phyloP scores from a whole-genome alignment of 2,329 filamentous ascomycete genomes.

The Colletotrichum coccodes region DNA sequence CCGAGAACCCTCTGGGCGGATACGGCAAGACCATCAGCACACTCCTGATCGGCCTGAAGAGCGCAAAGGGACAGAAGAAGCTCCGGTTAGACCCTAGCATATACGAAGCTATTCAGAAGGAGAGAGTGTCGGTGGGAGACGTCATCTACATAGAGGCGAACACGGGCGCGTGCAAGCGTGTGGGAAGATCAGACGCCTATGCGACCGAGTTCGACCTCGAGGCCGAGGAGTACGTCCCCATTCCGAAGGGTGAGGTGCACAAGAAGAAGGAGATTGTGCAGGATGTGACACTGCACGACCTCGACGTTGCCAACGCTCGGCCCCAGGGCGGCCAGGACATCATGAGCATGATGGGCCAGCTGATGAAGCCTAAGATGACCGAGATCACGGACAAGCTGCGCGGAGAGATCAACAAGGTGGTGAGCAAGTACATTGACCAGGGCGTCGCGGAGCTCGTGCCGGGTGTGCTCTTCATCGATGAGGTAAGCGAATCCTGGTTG shows the following conservation, averaged over 20 bases:
- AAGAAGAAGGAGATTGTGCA: slow-evolving; percentile 99
- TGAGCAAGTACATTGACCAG: slow-evolving; percentile 98
- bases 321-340: slow-evolving; percentile 98
- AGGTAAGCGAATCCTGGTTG: slow-evolving; percentile 66
- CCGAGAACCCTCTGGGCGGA: slow-evolving; percentile 95
- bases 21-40: slow-evolving; percentile 99
- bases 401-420: slow-evolving; percentile 97
- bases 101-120: slow-evolving; percentile 99
- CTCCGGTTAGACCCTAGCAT: slow-evolving; percentile 96
- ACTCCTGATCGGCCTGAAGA: slow-evolving; percentile 92
- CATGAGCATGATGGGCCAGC: slow-evolving; percentile 99
- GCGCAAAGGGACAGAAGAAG: slow-evolving; percentile 97
- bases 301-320: slow-evolving; percentile 94
- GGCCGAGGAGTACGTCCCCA: slow-evolving; percentile 98
- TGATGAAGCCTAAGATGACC: slow-evolving; percentile 99
- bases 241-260: slow-evolving; percentile 98
- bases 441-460: slow-evolving; percentile 98
- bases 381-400: slow-evolving; percentile 98
- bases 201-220: slow-evolving; percentile 98
- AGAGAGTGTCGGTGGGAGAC: slow-evolving; percentile 94
- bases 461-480: slow-evolving; percentile 97
- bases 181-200: slow-evolving; percentile 95
- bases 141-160: slow-evolving; percentile 99
- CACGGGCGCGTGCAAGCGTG: slow-evolving; percentile 96
- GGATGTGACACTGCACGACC: slow-evolving; percentile 95